Evolutionary conservation across 805 yeast genomes (phyloP).

Genomic region (Yarrowia divulgata): DNA sequence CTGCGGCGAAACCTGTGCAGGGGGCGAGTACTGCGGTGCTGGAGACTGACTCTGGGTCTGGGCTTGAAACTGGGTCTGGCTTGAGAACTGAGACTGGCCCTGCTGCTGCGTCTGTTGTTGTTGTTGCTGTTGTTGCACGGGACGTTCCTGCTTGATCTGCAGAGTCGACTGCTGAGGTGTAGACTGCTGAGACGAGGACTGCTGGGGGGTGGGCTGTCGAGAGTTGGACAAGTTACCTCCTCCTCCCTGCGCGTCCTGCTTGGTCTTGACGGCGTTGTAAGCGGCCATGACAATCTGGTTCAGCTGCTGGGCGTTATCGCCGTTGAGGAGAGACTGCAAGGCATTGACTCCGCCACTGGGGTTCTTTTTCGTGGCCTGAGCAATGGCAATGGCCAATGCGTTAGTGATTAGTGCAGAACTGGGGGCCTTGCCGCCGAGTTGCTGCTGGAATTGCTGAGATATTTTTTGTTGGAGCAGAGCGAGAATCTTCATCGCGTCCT

Average conservation of each 20-base stretch:
- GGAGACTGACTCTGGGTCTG: slow-evolving; percentile 22
- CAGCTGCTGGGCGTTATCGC: slow-evolving; percentile 46
- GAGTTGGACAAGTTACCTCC: not conserved
- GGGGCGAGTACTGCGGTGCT: slow-evolving; percentile 28
- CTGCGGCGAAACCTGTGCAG: slow-evolving; percentile 10
- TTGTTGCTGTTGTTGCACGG: slow-evolving; percentile 5
- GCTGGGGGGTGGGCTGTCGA: slow-evolving; percentile 19
- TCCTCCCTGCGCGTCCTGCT: slow-evolving; percentile 30
- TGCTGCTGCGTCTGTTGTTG: not conserved
- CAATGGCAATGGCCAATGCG: slow-evolving; percentile 91
- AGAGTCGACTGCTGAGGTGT: slow-evolving; percentile 30
- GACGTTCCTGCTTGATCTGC: slow-evolving; percentile 28
- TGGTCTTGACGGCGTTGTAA: slow-evolving; percentile 41
- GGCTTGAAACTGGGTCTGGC: slow-evolving; percentile 11
- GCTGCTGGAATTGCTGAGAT: slow-evolving; percentile 78
- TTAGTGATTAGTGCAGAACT: slow-evolving; percentile 86
- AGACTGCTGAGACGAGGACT: slow-evolving; percentile 13
- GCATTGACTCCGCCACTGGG: slow-evolving; percentile 47
- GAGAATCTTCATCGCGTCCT: slow-evolving; percentile 74
- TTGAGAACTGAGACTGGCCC: slow-evolving; percentile 40
- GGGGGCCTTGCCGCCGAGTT: slow-evolving; percentile 77
- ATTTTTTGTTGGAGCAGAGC: slow-evolving; percentile 86
- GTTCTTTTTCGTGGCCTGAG: slow-evolving; percentile 82
- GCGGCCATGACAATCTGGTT: slow-evolving; percentile 44
- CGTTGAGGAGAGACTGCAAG: slow-evolving; percentile 44